Evolutionary conservation across 2,329 filamentous ascomycete species (phyloP).

Genomic region (Monilinia fructicola): DNA sequence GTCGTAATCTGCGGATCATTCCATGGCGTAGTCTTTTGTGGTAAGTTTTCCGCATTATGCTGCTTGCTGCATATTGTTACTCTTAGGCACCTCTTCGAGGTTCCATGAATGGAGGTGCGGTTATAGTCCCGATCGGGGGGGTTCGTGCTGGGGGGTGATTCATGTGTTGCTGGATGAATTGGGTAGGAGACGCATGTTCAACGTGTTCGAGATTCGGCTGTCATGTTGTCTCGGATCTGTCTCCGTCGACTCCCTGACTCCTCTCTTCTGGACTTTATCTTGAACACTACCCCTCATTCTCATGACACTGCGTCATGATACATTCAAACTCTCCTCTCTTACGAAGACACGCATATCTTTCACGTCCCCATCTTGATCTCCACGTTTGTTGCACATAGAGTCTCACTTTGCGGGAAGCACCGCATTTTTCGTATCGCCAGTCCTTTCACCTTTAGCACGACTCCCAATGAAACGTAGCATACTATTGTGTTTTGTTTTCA

Average conservation of each 20-base stretch:
- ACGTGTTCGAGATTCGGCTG: neutral
- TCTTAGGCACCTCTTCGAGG: neutral
- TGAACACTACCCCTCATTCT: neutral
- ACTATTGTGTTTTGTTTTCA: too few relatives aligned
- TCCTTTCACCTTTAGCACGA: neutral
- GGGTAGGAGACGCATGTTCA: neutral
- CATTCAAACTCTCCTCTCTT: neutral
- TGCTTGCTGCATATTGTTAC: neutral
- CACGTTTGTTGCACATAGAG: slow-evolving; percentile 17
- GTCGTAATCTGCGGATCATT: slow-evolving; percentile 18
- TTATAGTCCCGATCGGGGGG: neutral
- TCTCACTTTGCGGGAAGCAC: neutral
- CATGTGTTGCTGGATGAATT: neutral
- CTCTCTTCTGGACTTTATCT: neutral
- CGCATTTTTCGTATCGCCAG: neutral
- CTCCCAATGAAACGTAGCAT: neutral
- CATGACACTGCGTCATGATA: neutral
- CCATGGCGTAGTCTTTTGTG: slow-evolving; percentile 8
- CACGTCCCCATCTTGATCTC: neutral
- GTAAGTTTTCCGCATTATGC: neutral
- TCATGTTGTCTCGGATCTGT: neutral
- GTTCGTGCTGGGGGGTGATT: neutral
- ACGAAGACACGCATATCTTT: neutral
- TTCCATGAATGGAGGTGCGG: neutral
- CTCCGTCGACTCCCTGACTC: neutral